These are phyloP conservation scores for Erysimum cheiranthoides DNA, from an alignment of 345 rosid genomes.

Conservation along the genomic window DNA sequence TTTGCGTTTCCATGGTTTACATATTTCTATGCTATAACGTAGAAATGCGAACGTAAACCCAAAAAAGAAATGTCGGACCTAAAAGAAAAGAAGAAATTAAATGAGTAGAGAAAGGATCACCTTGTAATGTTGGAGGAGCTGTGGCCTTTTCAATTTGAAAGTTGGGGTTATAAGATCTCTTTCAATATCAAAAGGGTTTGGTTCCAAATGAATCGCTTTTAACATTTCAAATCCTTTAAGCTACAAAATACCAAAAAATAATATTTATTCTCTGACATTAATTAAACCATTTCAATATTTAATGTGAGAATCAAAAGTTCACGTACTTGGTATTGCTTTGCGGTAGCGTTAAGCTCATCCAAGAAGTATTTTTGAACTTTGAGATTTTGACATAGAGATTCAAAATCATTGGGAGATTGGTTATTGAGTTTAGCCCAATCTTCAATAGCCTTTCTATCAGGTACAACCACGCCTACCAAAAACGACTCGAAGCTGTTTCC, in stretches of 20 bases:
- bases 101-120: slow-evolving; percentile 40
- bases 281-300: slow-evolving; percentile 7
- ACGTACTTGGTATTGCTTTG: slow-evolving; percentile 68
- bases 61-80: neutral
- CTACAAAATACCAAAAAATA: slow-evolving; percentile 41
- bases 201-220: slow-evolving; percentile 83
- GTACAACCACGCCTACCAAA: slow-evolving; percentile 84
- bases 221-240: slow-evolving; percentile 92
- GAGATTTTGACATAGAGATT: slow-evolving; percentile 63
- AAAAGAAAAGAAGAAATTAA: slow-evolving; percentile 16
- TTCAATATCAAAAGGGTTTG: slow-evolving; percentile 78
- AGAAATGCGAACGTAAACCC: neutral
- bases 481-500: slow-evolving; percentile 97
- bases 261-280: neutral
- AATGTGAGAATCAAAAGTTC: neutral
- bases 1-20: slow-evolving; percentile 1
- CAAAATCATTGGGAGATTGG: slow-evolving; percentile 57
- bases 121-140: slow-evolving; percentile 82
- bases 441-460: slow-evolving; percentile 76
- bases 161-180: slow-evolving; percentile 90
- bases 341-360: slow-evolving; percentile 83
- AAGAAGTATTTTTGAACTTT: slow-evolving; percentile 73
- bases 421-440: slow-evolving; percentile 69
- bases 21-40: too few species aligned
- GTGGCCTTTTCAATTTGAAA: slow-evolving; percentile 90